Base-by-base conservation (phyloP, 2,329 filamentous ascomycete species). In the Colletotrichum trifolii region DNA sequence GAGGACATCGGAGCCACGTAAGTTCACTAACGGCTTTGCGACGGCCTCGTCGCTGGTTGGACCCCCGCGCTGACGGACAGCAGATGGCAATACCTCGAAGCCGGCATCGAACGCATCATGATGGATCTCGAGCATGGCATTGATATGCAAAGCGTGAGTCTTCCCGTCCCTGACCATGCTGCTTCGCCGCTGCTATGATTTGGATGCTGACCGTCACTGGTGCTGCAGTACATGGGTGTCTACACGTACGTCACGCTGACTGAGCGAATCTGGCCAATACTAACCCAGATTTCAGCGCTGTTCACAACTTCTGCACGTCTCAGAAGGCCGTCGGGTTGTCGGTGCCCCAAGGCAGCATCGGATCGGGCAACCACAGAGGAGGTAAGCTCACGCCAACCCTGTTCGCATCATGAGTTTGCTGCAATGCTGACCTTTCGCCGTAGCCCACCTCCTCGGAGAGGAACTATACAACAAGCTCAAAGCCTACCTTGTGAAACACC, bases 281-380 rank as follows among this genome's bases (percentile, higher is more conserved):
- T 87, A 70, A 87, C 73, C 17, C 43, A 49, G 49, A 54, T 54
- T 54, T 60, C 76, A 94, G 86, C 57, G 94, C 94, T 67, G 96
- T 99, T 54, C 96, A 99, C 82, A 97, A 99, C 82, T 99, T 99
- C 79, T 99, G 96, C 78, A 99, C 96, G 61, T 97, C 96, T 33
- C 96, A 98, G 78, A 98, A 98, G 77, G 93, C 93, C 1, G 89
- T 94, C 48, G 86, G 87, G n/a, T 83, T 87, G 56, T 79, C 79
- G 12, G 74, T 67, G 15, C 61, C 53, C 11, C 74, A 78, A n/a
- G 67, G 43, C 9, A 60, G 77, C 35, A 75, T 74, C 69, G 79
- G 84, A 40, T 82, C 82, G 43, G 81, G 80, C 38, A 86, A 87
- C 69, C 90, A 93, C 76, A 85, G 91, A 68, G 94, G 94, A 78